phyloP scores from a whole-genome alignment of 169 alveolate species.

The Plasmodium cynomolgi region DNA sequence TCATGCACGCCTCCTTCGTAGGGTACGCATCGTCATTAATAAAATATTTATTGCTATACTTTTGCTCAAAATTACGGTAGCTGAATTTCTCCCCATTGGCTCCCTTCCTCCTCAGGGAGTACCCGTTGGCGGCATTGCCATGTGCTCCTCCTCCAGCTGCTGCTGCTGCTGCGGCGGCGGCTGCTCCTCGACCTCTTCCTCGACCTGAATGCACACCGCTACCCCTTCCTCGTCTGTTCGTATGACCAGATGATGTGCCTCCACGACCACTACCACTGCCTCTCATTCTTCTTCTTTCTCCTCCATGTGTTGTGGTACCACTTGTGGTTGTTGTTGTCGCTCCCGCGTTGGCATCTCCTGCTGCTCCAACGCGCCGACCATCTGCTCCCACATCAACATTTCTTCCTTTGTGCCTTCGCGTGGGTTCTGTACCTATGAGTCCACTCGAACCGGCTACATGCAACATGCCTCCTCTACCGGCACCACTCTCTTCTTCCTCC shows the following conservation, averaged over 20 bases:
- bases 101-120: constrained; percentile 6
- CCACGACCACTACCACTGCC: background rate
- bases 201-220: background rate
- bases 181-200: background rate
- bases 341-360: background rate
- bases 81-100: background rate
- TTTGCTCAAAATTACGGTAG: constrained; percentile 6
- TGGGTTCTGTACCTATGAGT: background rate
- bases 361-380: background rate
- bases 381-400: background rate
- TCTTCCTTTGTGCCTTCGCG: background rate
- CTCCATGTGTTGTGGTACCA: background rate
- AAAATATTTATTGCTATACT: background rate
- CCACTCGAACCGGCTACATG: background rate
- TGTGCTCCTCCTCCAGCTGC: background rate
- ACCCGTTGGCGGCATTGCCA: background rate
- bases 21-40: background rate
- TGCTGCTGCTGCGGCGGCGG: background rate
- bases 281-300: background rate
- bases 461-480: background rate
- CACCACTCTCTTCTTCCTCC: background rate
- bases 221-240: background rate
- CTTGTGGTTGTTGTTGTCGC: background rate
- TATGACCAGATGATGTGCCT: background rate
- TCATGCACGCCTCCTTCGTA: background rate